phyloP scores from a whole-genome alignment of 768 basidiomycete species.

The Holtermanniella nyarrowii region DNA sequence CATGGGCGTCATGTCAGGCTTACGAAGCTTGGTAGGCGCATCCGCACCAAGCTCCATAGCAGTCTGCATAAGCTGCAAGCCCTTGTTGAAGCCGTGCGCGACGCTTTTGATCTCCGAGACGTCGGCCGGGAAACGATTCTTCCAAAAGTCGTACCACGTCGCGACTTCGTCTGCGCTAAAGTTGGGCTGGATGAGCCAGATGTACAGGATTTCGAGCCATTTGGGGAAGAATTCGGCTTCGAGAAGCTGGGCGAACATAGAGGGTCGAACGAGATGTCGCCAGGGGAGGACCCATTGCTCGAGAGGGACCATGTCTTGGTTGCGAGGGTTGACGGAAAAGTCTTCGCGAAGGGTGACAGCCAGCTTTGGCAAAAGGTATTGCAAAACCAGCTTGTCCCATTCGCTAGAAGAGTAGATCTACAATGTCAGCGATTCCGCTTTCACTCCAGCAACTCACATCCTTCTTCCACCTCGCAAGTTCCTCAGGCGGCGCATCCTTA shows the following conservation, averaged over 20 bases:
- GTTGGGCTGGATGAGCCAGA: constrained; percentile 84
- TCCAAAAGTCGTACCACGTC: constrained; percentile 81
- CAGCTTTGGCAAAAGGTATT: constrained; percentile 84
- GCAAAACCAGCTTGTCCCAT: constrained; percentile 85
- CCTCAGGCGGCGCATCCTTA: constrained; percentile 62
- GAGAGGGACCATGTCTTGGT: constrained; percentile 78
- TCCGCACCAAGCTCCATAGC: constrained; percentile 77
- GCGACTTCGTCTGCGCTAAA: constrained; percentile 87
- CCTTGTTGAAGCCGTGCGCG: constrained; percentile 70
- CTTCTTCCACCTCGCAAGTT: constrained; percentile 63
- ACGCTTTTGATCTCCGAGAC: constrained; percentile 60
- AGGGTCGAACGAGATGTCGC: constrained; percentile 60
- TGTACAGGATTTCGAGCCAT: constrained; percentile 81
- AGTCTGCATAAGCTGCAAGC: constrained; percentile 85
- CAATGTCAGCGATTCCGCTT: constrained; percentile 1
- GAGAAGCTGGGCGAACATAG: constrained; percentile 71
- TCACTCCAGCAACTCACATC: constrained; percentile 48
- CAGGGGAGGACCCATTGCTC: constrained; percentile 61
- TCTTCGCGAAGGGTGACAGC: constrained; percentile 62
- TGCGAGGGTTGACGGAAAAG: constrained; percentile 80
- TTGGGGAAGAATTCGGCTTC: constrained; percentile 93
- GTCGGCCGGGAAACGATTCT: constrained; percentile 59
- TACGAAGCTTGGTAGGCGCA: constrained; percentile 48
- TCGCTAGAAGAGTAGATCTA: constrained; percentile 68
- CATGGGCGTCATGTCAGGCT: constrained; percentile 51